Evolutionary conservation across 202 grass and related monocot genomes (phyloP).

Genomic region (Schoenoplectus tabernaemontani): DNA sequence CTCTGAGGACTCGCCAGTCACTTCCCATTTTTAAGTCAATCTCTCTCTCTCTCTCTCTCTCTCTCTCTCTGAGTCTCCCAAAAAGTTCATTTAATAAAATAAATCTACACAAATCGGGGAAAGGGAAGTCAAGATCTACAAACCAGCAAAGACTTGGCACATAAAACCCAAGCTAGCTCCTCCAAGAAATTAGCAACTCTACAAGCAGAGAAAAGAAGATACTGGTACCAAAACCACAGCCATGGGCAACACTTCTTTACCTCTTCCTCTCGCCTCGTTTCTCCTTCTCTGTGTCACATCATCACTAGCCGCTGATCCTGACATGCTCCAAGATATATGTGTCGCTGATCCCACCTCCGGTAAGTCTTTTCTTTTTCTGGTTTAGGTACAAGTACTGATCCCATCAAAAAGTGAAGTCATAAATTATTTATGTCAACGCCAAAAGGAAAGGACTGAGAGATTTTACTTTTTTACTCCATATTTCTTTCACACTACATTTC

Average conservation of each 20-base stretch:
- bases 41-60: not conserved
- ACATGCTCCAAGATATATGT: slow-evolving; percentile 68
- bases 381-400: not conserved
- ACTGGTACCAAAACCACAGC: not conserved
- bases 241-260: not conserved
- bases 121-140: slow-evolving; percentile 7
- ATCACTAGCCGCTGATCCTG: slow-evolving; percentile 36
- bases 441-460: not conserved
- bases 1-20: not conserved
- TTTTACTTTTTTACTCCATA: not conserved
- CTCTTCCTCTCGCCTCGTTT: not conserved
- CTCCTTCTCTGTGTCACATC: slow-evolving; percentile 22
- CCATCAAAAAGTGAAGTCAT: not conserved
- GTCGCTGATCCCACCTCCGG: slow-evolving; percentile 44
- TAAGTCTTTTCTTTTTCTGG: not conserved
- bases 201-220: not conserved
- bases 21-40: not conserved
- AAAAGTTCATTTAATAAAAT: slow-evolving; percentile 21
- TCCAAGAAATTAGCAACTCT: slow-evolving; percentile 7
- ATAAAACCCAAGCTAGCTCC: slow-evolving; percentile 14
- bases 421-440: not conserved
- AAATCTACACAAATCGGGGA: not conserved
- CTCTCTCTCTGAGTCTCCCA: not conserved
- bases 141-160: slow-evolving; percentile 17
- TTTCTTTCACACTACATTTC: not conserved